A percentile compares a stretch with the other conserved stretches of the same genome.
Conservation (phyloP, 108 stramenopile genomes). For the Nitzschia inconspicua region DNA sequence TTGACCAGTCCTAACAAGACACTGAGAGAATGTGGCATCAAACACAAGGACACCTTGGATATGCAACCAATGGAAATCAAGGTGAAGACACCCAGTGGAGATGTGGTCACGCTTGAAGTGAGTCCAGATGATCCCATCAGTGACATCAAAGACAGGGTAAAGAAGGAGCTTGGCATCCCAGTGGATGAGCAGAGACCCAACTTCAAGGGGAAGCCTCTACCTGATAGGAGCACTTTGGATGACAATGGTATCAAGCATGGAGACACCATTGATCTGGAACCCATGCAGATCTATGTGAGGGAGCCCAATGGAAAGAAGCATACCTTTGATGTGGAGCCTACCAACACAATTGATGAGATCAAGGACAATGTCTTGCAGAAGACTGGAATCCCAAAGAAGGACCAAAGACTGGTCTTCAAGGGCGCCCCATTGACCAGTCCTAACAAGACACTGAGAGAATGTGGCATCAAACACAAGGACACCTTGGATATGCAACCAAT, state of each 20-base stretch:
- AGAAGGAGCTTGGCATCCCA: conserved; percentile 8
- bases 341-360: conserved; percentile 14
- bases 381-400: conserved; percentile 22
- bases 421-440: not conserved
- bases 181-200: conserved; percentile 45
- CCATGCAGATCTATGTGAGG: conserved; percentile 24
- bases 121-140: conserved; percentile 19
- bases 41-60: conserved; percentile 9
- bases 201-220: conserved; percentile 51
- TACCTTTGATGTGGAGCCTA: conserved; percentile 10
- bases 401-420: conserved; percentile 21
- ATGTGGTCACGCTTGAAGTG: conserved; percentile 6
- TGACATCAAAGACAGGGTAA: conserved; percentile 14
- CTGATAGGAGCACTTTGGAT: conserved; percentile 7
- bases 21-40: conserved; percentile 8
- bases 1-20: conserved; percentile 10
- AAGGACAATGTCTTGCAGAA: conserved; percentile 14
- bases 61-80: conserved; percentile 23
- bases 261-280: conserved; percentile 10
- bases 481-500: conserved; percentile 18
- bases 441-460: conserved; percentile 12
- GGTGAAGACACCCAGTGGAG: conserved; percentile 19
- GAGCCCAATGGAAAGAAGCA: conserved; percentile 2
- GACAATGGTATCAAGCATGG: conserved; percentile 9
- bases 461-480: conserved; percentile 5